These are phyloP conservation scores for Exidia glandulosa DNA, from an alignment of 768 basidiomycete species.

Conservation along the genomic window DNA sequence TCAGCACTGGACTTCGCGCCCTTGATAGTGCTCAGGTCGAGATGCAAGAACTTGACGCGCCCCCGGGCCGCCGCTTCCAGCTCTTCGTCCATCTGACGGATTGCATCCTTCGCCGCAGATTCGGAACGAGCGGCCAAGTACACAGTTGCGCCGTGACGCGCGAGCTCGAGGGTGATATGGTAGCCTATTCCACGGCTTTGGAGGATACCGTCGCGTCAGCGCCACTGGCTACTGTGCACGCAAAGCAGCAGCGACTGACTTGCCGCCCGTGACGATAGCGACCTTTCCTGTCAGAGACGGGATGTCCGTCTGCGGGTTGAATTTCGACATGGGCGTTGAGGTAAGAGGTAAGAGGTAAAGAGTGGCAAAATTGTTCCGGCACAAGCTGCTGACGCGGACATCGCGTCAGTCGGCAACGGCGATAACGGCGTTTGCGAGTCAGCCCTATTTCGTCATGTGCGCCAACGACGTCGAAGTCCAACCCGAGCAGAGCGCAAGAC, in stretches of 20 bases:
- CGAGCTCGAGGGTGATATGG: constrained; percentile 40
- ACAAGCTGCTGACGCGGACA: no score
- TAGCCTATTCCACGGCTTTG: constrained; percentile 38
- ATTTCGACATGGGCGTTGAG: constrained; percentile 10
- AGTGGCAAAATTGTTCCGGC: no score
- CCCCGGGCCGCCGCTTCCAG: not conserved
- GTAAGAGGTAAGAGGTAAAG: no score
- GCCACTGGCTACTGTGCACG: not conserved
- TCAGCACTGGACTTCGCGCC: not conserved
- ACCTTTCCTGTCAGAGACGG: constrained; percentile 39
- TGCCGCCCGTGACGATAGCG: constrained; percentile 46
- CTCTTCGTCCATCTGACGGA: not conserved
- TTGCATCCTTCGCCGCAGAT: not conserved
- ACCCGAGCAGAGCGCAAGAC: not conserved
- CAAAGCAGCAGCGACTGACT: constrained; percentile 21
- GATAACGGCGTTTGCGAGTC: no score
- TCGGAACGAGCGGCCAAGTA: not conserved
- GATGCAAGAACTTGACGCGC: not conserved
- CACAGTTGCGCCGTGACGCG: constrained; percentile 38
- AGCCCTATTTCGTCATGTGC: no score
- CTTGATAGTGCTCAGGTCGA: not conserved
- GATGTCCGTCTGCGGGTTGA: constrained; percentile 29
- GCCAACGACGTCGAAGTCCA: not conserved
- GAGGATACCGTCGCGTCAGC: no score
- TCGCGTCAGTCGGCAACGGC: no score